These are phyloP conservation scores for Colletotrichum tamarilloi DNA, from an alignment of 2,329 filamentous ascomycete species.

Conservation along the genomic window DNA sequence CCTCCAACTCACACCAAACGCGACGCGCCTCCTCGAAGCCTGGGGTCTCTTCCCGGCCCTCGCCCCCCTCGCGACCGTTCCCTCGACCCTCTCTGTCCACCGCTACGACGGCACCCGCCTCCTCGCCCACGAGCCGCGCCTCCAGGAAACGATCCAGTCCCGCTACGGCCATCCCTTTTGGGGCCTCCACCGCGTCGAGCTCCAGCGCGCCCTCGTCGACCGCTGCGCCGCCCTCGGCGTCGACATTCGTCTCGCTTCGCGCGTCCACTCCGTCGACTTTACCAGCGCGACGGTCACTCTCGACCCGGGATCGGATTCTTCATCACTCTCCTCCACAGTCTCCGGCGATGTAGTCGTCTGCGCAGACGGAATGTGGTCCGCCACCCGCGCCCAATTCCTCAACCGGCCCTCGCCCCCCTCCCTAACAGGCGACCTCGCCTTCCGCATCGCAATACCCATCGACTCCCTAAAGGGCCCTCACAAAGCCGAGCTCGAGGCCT, in stretches of 20 bases:
- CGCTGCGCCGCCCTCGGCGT: slow-evolving; percentile 53
- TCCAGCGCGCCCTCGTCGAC: slow-evolving; percentile 54
- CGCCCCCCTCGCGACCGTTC: slow-evolving; percentile 28
- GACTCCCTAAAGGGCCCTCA: slow-evolving; percentile 57
- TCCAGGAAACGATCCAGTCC: slow-evolving; percentile 27
- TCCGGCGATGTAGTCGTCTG: slow-evolving; percentile 57
- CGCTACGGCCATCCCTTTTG: slow-evolving; percentile 49
- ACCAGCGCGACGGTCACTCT: slow-evolving; percentile 44
- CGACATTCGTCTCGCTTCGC: slow-evolving; percentile 32
- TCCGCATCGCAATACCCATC: slow-evolving; percentile 61
- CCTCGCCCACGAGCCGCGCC: slow-evolving; percentile 32
- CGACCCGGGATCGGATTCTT: slow-evolving; percentile 25
- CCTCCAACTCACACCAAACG: slow-evolving; percentile 37
- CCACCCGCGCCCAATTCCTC: slow-evolving; percentile 57
- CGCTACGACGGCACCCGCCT: slow-evolving; percentile 36
- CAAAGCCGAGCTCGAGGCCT: slow-evolving; percentile 50
- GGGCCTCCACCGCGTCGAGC: slow-evolving; percentile 62
- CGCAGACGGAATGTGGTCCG: slow-evolving; percentile 60
- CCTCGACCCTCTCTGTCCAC: slow-evolving; percentile 35
- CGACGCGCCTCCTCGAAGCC: slow-evolving; percentile 33
- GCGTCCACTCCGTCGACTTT: slow-evolving; percentile 24
- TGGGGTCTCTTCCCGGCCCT: slow-evolving; percentile 31
- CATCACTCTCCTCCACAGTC: slow-evolving; percentile 36
- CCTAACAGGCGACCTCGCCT: slow-evolving; percentile 66
- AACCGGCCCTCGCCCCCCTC: slow-evolving; percentile 55